A percentile compares a stretch with the other conserved stretches of the same genome.
These are phyloP conservation scores for Bipolaris zeicola DNA, from an alignment of 2,329 filamentous ascomycete genomes.

Conservation along the genomic window DNA sequence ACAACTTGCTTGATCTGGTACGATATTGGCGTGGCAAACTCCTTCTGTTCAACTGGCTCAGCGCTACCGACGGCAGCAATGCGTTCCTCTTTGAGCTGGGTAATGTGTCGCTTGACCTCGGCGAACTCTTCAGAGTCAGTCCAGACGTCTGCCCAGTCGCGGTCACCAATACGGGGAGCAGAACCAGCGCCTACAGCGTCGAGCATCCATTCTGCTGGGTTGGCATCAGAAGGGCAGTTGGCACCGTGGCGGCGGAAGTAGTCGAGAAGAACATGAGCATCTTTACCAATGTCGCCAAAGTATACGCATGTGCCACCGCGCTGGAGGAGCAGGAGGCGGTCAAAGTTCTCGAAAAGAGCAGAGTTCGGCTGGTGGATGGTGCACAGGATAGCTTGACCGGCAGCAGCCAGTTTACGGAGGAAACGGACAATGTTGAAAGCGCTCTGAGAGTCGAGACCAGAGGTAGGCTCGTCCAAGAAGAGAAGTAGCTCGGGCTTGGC, in stretches of 20 bases:
- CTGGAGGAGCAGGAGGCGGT: conserved; percentile 78
- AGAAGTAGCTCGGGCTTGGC: conserved; percentile 73
- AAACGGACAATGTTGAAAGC: conserved; percentile 80
- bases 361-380: conserved; percentile 92
- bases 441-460: conserved; percentile 72
- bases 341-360: conserved; percentile 85
- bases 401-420: conserved; percentile 75
- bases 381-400: conserved; percentile 85
- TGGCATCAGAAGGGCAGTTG: conserved; percentile 60
- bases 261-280: conserved; percentile 71
- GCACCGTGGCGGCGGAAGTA: conserved; percentile 61
- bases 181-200: conserved; percentile 81
- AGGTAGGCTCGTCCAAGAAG: conserved; percentile 80
- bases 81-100: conserved; percentile 68
- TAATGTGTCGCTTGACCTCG: conserved; percentile 68
- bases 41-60: conserved; percentile 63
- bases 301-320: conserved; percentile 82
- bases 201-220: conserved; percentile 78
- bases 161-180: conserved; percentile 71
- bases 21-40: conserved; percentile 80
- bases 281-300: conserved; percentile 81
- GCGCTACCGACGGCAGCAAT: conserved; percentile 54
- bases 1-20: conserved; percentile 81
- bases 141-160: conserved; percentile 84
- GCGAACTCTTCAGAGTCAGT: conserved; percentile 72